These are phyloP conservation scores for Pythium guiyangense DNA, from an alignment of 352 stramenopile species.

Conservation along the genomic window DNA sequence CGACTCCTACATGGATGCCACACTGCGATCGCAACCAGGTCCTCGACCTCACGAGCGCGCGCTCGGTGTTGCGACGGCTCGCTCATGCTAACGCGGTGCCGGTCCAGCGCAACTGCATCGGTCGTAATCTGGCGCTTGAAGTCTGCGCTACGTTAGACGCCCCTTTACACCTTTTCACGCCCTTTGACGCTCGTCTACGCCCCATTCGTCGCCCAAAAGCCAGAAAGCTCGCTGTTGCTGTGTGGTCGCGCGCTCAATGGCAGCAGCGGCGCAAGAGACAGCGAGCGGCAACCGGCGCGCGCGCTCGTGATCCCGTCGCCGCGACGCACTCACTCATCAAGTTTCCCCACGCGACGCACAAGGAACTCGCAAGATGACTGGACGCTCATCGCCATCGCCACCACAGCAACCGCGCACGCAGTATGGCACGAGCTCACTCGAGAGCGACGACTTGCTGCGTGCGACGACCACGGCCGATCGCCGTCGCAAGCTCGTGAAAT, in stretches of 20 bases:
- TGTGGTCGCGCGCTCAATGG: neutral
- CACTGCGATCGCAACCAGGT: too few relatives aligned
- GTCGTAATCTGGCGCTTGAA: neutral
- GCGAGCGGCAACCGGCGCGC: neutral
- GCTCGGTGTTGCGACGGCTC: too few relatives aligned
- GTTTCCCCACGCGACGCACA: neutral
- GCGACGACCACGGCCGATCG: slow-evolving; percentile 7
- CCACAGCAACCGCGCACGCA: slow-evolving; percentile 8
- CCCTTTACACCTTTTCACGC: neutral
- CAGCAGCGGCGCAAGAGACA: neutral
- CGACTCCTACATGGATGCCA: too few relatives aligned
- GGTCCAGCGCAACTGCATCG: neutral
- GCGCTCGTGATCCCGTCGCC: neutral
- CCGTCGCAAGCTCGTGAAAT: slow-evolving; percentile 22
- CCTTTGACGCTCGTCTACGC: neutral
- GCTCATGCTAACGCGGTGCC: neutral
- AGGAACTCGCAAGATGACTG: neutral
- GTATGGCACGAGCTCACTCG: slow-evolving; percentile 27
- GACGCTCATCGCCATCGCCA: neutral
- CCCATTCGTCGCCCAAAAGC: neutral
- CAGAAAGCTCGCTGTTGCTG: neutral
- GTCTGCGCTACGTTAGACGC: neutral
- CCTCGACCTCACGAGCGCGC: too few relatives aligned
- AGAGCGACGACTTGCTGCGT: slow-evolving; percentile 13
- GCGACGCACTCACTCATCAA: neutral